Conservation (phyloP, 176 grass and related monocot species). For the Musa beccarii region DNA sequence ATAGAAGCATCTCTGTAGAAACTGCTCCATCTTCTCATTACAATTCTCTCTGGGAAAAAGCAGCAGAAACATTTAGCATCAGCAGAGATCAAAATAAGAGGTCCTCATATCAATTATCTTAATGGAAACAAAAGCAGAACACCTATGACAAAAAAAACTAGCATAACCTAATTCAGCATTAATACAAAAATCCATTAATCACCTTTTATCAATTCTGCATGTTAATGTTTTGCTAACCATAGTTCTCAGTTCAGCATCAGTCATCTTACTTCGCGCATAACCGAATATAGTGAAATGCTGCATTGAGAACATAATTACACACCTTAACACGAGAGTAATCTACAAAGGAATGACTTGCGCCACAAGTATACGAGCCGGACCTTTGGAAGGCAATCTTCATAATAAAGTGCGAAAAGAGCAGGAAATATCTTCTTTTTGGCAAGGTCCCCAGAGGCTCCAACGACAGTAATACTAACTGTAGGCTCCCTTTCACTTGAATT, state of each 20-base stretch:
- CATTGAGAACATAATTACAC: neutral
- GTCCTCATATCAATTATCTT: neutral
- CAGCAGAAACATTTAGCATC: conserved; percentile 16
- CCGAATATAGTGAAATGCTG: conserved; percentile 98
- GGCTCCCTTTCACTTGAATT: conserved; percentile 25
- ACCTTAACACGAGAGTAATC: neutral
- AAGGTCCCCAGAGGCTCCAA: conserved; percentile 91
- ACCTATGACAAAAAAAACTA: neutral
- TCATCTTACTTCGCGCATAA: conserved; percentile 97
- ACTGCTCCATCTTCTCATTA: conserved; percentile 89
- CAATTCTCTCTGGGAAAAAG: conserved; percentile 72
- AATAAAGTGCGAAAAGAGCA: conserved; percentile 91
- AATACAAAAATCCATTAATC: conserved; percentile 7
- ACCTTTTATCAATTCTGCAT: conserved; percentile 95
- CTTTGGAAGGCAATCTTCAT: conserved; percentile 89
- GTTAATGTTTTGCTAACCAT: conserved; percentile 89
- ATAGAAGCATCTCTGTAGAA: conserved; percentile 92
- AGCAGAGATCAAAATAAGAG: neutral
- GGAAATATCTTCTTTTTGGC: conserved; percentile 99
- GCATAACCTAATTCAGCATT: neutral
- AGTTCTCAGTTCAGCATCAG: conserved; percentile 73
- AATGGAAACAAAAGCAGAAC: neutral
- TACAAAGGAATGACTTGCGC: neutral
- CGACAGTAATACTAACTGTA: conserved; percentile 81
- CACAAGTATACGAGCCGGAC: conserved; percentile 11